Base-by-base conservation (phyloP, 441 rosid genomes). In the Biscutella laevigata region DNA sequence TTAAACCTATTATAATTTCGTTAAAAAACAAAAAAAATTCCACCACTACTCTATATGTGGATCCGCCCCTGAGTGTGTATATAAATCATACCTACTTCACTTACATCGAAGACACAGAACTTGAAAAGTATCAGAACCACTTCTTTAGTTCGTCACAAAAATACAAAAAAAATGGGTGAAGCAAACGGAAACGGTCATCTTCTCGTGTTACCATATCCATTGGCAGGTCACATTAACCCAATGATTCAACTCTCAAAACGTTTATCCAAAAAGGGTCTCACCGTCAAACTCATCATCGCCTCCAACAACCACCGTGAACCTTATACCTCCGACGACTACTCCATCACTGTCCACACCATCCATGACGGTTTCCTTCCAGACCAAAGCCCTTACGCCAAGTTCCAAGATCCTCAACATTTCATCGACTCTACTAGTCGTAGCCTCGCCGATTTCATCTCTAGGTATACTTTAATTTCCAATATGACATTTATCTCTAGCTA, bases 211-310 rank as follows among this genome's bases (percentile, higher is more conserved):
- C 77, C 80, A 0, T 56, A 59, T 32, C 81, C 81, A 3, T 22
- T 33, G 36, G 80, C 71, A 67, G 89, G 94, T 6, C 89, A 80
- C 61, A 70, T 81, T 13, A 81, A 78, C 53, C 85, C 88, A 9
- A 73, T 83, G 78, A 52, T 78, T 25, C 81, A 81, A 40, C 74
- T 83, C 47, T 48, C 68, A 7, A 81, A 83, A 53, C 79, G 83
- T 15, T 61, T 83, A 26, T 62, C 62, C 40, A 52, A 59, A 48
- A 75, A 69, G 30, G 79, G 83, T 9, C 35, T 74, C 10, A 62
- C 71, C 11, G 52, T 47, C 27, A 69, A 82, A 21, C 60, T 78
- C 5, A 36, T 76, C 58, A 59, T 61, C 34, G 65, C 72, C 47
- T 55, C 68, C 21, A 50, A 59, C 53, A 55, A 14, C 48, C 64